Percentiles rank a stretch among this genome's conserved stretches.
phyloP scores from a whole-genome alignment of 306 rosid genomes.

The Cucurbita moschata region DNA sequence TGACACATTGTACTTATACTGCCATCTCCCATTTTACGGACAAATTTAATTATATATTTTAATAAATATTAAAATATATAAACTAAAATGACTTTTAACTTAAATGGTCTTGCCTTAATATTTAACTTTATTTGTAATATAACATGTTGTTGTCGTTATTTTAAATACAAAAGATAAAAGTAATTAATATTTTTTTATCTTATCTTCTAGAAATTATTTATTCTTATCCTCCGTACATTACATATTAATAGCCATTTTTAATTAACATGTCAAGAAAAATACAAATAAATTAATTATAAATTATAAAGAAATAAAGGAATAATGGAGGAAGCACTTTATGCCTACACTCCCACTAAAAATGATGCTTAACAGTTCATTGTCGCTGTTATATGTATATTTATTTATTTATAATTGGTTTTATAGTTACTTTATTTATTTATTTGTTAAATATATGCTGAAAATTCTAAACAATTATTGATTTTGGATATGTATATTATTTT shows the following conservation, averaged over 20 bases:
- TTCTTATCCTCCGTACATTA: not conserved
- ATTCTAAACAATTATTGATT: not conserved
- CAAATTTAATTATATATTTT: too few relatives aligned
- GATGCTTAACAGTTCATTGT: not conserved
- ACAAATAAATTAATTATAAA: too few relatives aligned
- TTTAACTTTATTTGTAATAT: too few relatives aligned
- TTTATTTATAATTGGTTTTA: not conserved
- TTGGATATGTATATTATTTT: not conserved
- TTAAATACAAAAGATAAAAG: not conserved
- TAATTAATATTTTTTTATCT: too few relatives aligned
- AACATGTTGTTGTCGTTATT: too few relatives aligned
- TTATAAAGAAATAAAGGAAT: not conserved
- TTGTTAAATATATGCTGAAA: too few relatives aligned
- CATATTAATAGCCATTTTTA: not conserved
- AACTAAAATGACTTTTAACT: too few relatives aligned
- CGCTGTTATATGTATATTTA: not conserved
- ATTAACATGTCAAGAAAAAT: too few relatives aligned
- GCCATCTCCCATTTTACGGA: not conserved
- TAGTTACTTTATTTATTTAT: not conserved
- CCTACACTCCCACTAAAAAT: not conserved
- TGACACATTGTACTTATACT: not conserved
- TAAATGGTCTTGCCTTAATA: too few relatives aligned
- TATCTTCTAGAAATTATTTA: not conserved
- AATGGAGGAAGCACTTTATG: not conserved
- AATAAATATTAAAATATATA: too few relatives aligned